Percentiles rank a stretch among this genome's conserved stretches.
phyloP scores from a whole-genome alignment of 345 rosid genomes.

The Murraya koenigii region DNA sequence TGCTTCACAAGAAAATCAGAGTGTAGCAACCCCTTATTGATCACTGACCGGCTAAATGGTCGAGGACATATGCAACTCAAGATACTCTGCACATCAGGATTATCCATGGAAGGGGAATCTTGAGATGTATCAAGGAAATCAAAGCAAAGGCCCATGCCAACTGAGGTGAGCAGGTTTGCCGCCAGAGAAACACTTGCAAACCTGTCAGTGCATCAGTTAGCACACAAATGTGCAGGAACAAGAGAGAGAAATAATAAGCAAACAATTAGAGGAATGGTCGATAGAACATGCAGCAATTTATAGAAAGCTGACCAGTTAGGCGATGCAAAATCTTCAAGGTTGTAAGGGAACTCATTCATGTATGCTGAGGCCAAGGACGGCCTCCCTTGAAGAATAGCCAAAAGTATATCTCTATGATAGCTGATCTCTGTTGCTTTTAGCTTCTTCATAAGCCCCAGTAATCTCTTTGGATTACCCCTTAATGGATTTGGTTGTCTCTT shows the following conservation, averaged over 20 bases:
- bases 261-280: constrained; percentile 5
- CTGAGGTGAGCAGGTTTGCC: constrained; percentile 65
- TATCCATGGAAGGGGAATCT: constrained; percentile 40
- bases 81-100: constrained; percentile 52
- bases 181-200: constrained; percentile 72
- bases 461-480: constrained; percentile 70
- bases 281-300: constrained; percentile 1
- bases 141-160: constrained; percentile 47
- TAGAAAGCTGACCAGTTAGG: constrained; percentile 69
- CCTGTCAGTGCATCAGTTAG: constrained; percentile 68
- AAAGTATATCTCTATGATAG: constrained; percentile 78
- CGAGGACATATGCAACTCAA: constrained; percentile 69
- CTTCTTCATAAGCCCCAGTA: constrained; percentile 80
- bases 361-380: constrained; percentile 72
- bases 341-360: constrained; percentile 84
- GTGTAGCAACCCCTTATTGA: constrained; percentile 88
- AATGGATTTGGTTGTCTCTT: constrained; percentile 49
- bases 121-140: constrained; percentile 50
- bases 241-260: constrained; percentile 15
- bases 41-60: constrained; percentile 63
- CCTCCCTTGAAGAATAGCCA: constrained; percentile 66
- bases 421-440: constrained; percentile 62
- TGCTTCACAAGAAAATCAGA: constrained; percentile 75
- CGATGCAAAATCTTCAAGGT: constrained; percentile 75
- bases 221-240: constrained; percentile 23